Evolutionary conservation across 225 moss, liverwort and hornwort genomes (phyloP), one percentile per base, ranked within the genome.

Genomic region (Rhytidiadelphus loreus): DNA sequence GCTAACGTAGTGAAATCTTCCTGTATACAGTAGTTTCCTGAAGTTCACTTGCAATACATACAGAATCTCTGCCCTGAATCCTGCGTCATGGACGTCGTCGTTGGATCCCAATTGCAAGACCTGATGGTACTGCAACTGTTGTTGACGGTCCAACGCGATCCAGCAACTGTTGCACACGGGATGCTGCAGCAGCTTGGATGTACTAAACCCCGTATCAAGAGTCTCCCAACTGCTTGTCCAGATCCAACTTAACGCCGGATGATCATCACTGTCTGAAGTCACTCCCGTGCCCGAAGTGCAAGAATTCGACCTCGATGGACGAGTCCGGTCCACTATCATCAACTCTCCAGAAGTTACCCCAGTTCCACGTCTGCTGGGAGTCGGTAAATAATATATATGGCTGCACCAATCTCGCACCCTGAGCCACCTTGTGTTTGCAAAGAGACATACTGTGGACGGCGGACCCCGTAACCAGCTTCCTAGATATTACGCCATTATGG

Each of bases 341-440:
- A 16, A 17, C 43, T 57, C 84, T 65, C 48, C 56, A 57, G 44
- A 11, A 70, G n/a, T n/a, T n/a, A 48, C 44, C 62, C 35, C 62
- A 44, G 20, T 7, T 33, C 53, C 66, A 52, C 50, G 5, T 8
- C 26, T 26, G 50, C 7, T 46, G 46, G 65, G 5, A 66, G 33
- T 81, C 23, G 6, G 57, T 56, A 10, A 57, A 57, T 37, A 4
- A 24, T 43, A 56, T 53, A 63, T n/a, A n/a, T n/a, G n/a, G n/a
- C n/a, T n/a, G 84, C 48, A 56, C 87, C 90, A 50, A 46, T 87
- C 37, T 87, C 84, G 80, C 90, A 90, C 57, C 90, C 80, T 30
- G 87, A 87, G 46, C 87, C 87, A 7, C 84, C 79, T 79, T 87
- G 87, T 80, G 84, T 84, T 8, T 90, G 90, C 79, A 90, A 64